Conservation (phyloP, 306 rosid genomes). For the Fagus crenata region DNA sequence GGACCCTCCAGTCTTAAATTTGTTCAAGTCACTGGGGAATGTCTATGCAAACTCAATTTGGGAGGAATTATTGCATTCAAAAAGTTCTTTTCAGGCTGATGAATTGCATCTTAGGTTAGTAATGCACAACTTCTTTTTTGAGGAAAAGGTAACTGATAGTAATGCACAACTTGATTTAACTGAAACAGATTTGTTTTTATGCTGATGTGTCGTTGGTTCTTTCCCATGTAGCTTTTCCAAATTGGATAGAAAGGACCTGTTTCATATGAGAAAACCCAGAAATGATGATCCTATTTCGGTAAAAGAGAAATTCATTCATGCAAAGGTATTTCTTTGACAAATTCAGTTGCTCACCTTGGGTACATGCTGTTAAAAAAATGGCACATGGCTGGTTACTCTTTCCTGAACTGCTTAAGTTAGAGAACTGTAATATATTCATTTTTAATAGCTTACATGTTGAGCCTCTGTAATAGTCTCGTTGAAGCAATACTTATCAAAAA, state of each 20-base stretch:
- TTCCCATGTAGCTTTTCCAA: constrained; percentile 47
- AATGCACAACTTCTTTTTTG: constrained; percentile 5
- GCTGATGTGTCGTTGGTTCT: constrained; percentile 30
- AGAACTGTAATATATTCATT: background rate
- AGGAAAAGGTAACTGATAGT: constrained; percentile 12
- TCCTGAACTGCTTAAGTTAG: background rate
- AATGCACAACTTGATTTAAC: constrained; percentile 20
- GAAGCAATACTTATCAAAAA: background rate
- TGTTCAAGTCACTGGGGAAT: constrained; percentile 74
- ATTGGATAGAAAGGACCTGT: constrained; percentile 33
- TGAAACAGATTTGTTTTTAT: constrained; percentile 15
- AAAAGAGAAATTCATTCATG: constrained; percentile 71
- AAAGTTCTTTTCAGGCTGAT: constrained; percentile 36
- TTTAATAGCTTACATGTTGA: background rate
- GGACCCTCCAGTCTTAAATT: constrained; percentile 58
- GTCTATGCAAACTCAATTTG: constrained; percentile 64
- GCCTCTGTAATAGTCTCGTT: background rate
- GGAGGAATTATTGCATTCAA: constrained; percentile 65
- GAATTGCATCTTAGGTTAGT: constrained; percentile 47
- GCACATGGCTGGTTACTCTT: background rate
- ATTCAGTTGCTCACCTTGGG: constrained; percentile 20
- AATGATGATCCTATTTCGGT: constrained; percentile 57
- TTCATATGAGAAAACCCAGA: constrained; percentile 53
- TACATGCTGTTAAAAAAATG: constrained; percentile 7
- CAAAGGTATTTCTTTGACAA: constrained; percentile 51